These are phyloP conservation scores for Diplosphaera chodatii DNA, from an alignment of 139 green algal genomes.

Conservation along the genomic window DNA sequence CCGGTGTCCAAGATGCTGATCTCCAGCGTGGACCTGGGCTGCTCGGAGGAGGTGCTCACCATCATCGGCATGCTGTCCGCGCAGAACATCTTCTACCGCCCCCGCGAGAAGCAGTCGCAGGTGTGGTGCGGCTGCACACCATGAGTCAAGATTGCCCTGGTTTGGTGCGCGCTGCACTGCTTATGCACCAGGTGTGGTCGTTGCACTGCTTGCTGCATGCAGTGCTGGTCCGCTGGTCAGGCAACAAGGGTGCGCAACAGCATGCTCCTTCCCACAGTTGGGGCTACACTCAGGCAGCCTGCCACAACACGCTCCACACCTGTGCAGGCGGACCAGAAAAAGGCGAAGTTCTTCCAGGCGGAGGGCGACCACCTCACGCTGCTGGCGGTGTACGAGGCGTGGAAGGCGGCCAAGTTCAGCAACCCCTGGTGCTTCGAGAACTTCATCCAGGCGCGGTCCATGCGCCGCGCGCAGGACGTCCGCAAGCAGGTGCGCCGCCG, in stretches of 20 bases:
- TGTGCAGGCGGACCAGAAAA: conserved; percentile 88
- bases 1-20: conserved; percentile 97
- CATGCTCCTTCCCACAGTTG: no score
- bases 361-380: conserved; percentile 97
- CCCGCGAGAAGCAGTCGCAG: conserved; percentile 80
- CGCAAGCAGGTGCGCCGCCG: conserved; percentile 35
- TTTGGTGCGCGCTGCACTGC: no score
- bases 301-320: no score
- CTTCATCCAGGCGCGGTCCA: conserved; percentile 84
- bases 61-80: conserved; percentile 80
- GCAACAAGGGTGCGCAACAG: no score
- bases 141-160: no score
- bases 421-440: conserved; percentile 95
- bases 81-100: conserved; percentile 93
- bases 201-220: no score
- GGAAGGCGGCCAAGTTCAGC: conserved; percentile 90
- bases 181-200: no score
- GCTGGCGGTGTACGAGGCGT: conserved; percentile 93
- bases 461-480: conserved; percentile 82
- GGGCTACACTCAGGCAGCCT: no score
- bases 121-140: conserved; percentile 12
- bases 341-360: conserved; percentile 92
- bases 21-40: conserved; percentile 91
- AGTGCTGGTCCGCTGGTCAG: no score
- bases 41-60: conserved; percentile 95